Percentiles rank a stretch among this genome's conserved stretches.
These are phyloP conservation scores for Coniochaeta sp. DNA, from an alignment of 2,329 filamentous ascomycete genomes.

Conservation along the genomic window DNA sequence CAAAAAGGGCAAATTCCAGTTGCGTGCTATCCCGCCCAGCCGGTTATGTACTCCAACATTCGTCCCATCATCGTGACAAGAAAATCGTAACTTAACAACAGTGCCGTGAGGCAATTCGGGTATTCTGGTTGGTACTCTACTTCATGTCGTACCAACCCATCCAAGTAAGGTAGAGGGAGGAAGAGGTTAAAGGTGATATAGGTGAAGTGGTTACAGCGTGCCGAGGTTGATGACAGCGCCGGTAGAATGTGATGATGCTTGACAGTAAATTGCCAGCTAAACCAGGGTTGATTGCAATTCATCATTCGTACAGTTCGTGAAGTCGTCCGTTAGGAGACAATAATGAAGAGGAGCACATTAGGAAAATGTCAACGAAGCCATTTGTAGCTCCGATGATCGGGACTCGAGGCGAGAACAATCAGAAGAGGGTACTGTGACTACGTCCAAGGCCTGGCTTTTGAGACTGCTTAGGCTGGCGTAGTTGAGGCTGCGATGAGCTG, in stretches of 20 bases:
- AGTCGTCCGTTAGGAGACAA: neutral
- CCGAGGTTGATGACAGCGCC: neutral
- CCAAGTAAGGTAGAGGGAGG: neutral
- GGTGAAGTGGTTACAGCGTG: neutral
- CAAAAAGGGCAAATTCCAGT: neutral
- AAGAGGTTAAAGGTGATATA: neutral
- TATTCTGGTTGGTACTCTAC: neutral
- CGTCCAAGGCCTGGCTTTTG: constrained; percentile 28
- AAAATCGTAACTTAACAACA: neutral
- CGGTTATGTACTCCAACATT: constrained; percentile 1
- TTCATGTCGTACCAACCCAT: neutral
- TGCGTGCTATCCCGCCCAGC: neutral
- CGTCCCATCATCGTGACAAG: constrained; percentile 5
- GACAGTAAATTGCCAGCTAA: neutral
- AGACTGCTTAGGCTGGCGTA: constrained; percentile 12
- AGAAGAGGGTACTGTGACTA: constrained; percentile 24
- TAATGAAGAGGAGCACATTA: neutral
- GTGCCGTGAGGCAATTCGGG: constrained; percentile 1
- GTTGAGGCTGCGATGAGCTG: constrained; percentile 10
- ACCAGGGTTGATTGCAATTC: neutral
- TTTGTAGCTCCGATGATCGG: neutral
- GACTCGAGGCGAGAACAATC: constrained; percentile 5
- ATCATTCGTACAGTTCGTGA: constrained; percentile 2
- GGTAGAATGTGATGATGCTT: neutral
- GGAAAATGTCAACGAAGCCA: neutral